Base-by-base conservation (phyloP, 2,329 filamentous ascomycete species). In the Phyllosticta paracitricarpa region DNA sequence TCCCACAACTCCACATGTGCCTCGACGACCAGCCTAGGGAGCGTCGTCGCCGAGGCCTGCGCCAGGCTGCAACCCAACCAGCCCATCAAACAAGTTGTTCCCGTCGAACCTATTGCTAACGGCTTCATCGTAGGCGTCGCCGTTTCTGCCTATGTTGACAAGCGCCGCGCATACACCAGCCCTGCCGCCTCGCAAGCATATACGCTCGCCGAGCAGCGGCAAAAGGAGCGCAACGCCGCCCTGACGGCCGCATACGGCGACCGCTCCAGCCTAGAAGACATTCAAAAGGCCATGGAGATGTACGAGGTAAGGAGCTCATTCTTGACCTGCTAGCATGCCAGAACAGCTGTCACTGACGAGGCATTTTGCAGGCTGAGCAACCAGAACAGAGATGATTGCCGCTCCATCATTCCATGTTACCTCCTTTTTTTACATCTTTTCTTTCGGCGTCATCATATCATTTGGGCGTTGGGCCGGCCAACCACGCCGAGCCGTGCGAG, bases 391-490 rank as follows among this genome's bases (percentile, higher is more conserved):
- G 17, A n/a, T n/a, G 40, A n/a, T 19, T 40, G 33, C 14, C 4
- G 6, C 33, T 35, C 33, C 9, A 4, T 12, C 33, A 35, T 35
- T 35, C 35, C 17, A 12, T 9, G 9, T 17, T 40, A 40, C 35
- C 35, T 73, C 74, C 6, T 73, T 71, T 24, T 67, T 76, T 19
- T 66, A 73, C 30, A 68, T 69, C 1, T 63, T 77, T 12, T 53
- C 61, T 8, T 73, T 73, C 51, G 65, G 35, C 35, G 2, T 40
- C 33, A 40, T 40, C 35, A 40, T 40, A 40, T 48, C 40, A 7
- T 48, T 48, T n/a, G 40, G 40, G 40, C 40, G 40, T 48, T 48
- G 33, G 33, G 33, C 33, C 14, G 33, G 33, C 33, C 33, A 40
- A 17, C 10, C 35, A 40, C 17, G 40, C 33, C 33, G 33, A 9